phyloP scores from a whole-genome alignment of 805 yeast species.

The Naumovozyma baii region DNA sequence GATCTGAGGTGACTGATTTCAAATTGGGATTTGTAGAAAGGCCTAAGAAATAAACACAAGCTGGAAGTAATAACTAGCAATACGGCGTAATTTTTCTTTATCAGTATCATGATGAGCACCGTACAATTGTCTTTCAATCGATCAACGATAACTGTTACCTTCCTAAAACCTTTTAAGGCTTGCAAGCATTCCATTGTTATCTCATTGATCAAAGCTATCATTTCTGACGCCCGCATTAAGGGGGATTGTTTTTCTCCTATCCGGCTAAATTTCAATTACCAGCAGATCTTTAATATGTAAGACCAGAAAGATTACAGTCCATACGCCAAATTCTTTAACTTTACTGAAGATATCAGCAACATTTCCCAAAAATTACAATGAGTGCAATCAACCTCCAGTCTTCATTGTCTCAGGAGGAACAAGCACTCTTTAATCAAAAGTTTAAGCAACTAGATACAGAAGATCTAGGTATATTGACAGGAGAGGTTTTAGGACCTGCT shows the following conservation, averaged over 20 bases:
- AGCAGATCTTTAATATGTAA: too few species aligned
- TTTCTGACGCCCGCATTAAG: neutral
- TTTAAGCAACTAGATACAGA: conserved; percentile 76
- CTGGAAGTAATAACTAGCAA: conserved; percentile 10
- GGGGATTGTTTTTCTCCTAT: neutral
- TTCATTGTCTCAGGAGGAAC: conserved; percentile 61
- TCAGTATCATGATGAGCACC: neutral
- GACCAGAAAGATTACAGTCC: too few species aligned
- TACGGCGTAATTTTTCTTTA: conserved; percentile 13
- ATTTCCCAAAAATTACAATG: conserved; percentile 12
- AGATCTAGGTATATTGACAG: conserved; percentile 72
- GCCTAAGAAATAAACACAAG: conserved; percentile 23
- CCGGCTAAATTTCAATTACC: neutral
- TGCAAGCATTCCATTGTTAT: too few species aligned
- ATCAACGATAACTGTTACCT: too few species aligned
- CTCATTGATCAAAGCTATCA: neutral
- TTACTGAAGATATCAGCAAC: too few species aligned
- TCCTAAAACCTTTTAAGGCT: too few species aligned
- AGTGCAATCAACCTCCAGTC: conserved; percentile 25
- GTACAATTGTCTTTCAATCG: neutral
- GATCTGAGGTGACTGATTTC: conserved; percentile 33
- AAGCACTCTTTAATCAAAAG: conserved; percentile 58
- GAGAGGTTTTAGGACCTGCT: conserved; percentile 72
- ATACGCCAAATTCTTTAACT: too few species aligned
- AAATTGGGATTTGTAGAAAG: conserved; percentile 30